phyloP scores from a whole-genome alignment of 2,329 filamentous ascomycete genomes.

The Bipolaris victoriae region DNA sequence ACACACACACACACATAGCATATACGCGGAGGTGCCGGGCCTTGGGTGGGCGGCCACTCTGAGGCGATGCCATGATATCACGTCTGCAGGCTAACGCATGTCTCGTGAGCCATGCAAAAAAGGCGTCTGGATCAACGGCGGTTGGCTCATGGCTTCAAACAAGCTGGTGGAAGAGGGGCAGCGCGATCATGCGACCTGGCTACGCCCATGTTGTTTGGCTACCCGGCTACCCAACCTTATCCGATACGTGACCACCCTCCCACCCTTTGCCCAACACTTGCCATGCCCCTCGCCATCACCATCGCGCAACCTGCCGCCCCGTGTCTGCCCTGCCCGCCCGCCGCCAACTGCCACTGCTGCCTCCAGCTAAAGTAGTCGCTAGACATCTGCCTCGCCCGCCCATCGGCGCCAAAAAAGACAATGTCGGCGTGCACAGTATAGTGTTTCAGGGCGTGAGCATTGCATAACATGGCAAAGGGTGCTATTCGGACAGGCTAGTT shows the following conservation, averaged over 20 bases:
- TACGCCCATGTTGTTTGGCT: constrained; percentile 21
- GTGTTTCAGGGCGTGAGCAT: constrained; percentile 34
- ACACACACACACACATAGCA: not conserved
- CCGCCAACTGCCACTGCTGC: no score
- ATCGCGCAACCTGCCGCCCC: not conserved
- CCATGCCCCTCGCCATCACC: not conserved
- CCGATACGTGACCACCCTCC: constrained; percentile 22
- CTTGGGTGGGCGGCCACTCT: no score
- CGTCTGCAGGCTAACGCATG: constrained; percentile 12
- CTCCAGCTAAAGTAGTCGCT: no score
- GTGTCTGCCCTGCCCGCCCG: not conserved
- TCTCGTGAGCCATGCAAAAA: constrained; percentile 28
- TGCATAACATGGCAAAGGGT: constrained; percentile 43
- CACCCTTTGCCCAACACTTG: not conserved
- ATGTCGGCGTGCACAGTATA: constrained; percentile 31
- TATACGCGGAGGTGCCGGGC: not conserved
- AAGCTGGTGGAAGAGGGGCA: constrained; percentile 34
- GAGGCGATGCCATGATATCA: no score
- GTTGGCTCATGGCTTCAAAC: constrained; percentile 23
- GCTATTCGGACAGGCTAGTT: constrained; percentile 35
- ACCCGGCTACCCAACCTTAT: constrained; percentile 22
- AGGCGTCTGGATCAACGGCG: constrained; percentile 10
- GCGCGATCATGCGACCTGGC: constrained; percentile 35
- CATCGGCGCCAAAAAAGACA: constrained; percentile 11
- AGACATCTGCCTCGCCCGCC: not conserved